Evolutionary conservation across 2,329 filamentous ascomycete genomes (phyloP), one percentile per base, ranked within the genome.

Genomic region (Talaromyces rugulosus): DNA sequence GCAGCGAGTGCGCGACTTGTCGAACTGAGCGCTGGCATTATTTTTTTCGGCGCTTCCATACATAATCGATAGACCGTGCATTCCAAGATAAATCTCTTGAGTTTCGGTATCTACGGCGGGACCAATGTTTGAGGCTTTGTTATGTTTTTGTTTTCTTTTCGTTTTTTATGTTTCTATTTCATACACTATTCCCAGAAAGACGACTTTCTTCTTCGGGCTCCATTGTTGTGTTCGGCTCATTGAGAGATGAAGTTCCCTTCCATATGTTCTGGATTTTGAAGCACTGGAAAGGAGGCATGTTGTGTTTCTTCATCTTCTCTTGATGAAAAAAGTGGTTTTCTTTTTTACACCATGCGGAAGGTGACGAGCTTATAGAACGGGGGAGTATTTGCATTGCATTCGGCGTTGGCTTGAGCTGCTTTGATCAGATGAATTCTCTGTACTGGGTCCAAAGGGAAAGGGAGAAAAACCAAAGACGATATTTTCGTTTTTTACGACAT

Each of bases 321-420:
- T 63, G 64, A 63, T 64, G 23, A 27, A 59, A 66, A 62, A 47
- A 47, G n/a, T 47, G 8, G 7, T 27, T 47, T 47, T 27, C 44
- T 23, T 69, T 64, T 64, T 64, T 62, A 47, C 47, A 30, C 51
- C 18, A 16, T 62, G 58, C 63, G 62, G 60, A 27, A 66, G 64
- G 69, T 64, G 65, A 58, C 62, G 65, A 59, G 66, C 65, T 66
- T 71, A 72, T 59, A 67, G 71, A 67, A 70, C 64, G 68, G 70
- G 66, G 67, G 47, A 56, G 74, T 74, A 64, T 69, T 76, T 76
- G 74, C 74, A 76, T 77, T 77, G 67, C 72, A 68, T 75, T 70
- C 74, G 75, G 74, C 75, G 75, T 77, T 77, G 71, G 72, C 73
- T 74, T 73, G 72, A 74, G 70, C 70, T 72, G 68, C 70, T 69